Evolutionary conservation across 1,284 basidiomycete species (phyloP).

Genomic region (Ceratobasidium papillatum): DNA sequence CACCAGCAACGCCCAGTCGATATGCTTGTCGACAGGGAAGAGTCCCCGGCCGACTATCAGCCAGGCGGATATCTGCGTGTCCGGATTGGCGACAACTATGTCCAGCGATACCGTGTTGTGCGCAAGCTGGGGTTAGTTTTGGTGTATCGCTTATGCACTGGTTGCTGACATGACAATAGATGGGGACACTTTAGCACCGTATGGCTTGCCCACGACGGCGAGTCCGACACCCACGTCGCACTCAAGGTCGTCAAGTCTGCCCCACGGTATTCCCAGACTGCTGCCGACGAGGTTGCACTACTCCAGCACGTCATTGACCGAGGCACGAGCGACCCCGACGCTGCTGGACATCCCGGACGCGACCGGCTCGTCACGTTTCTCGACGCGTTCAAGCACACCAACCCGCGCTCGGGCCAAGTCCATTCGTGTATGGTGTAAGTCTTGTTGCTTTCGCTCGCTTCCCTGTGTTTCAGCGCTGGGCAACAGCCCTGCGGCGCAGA

Average conservation of each 20-base stretch:
- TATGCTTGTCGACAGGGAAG: slow-evolving; percentile 35
- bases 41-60: slow-evolving; percentile 42
- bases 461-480: slow-evolving; percentile 5
- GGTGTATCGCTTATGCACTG: not conserved
- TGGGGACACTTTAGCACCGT: slow-evolving; percentile 95
- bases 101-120: slow-evolving; percentile 91
- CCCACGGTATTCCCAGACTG: slow-evolving; percentile 95
- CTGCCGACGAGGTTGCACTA: slow-evolving; percentile 97
- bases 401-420: slow-evolving; percentile 96
- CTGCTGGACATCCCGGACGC: slow-evolving; percentile 41
- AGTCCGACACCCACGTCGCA: slow-evolving; percentile 94
- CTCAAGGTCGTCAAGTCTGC: slow-evolving; percentile 99
- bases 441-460: not conserved
- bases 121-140: slow-evolving; percentile 88
- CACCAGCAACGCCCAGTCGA: not conserved
- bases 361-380: slow-evolving; percentile 87
- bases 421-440: slow-evolving; percentile 37
- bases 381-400: slow-evolving; percentile 95
- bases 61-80: slow-evolving; percentile 60
- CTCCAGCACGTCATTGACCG: slow-evolving; percentile 86
- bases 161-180: not conserved
- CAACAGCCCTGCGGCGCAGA: slow-evolving; percentile 12
- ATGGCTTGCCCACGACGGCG: slow-evolving; percentile 88
- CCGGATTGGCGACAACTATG: slow-evolving; percentile 90
- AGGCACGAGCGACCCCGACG: slow-evolving; percentile 63